Conservation (phyloP, 2,329 filamentous ascomycete genomes). For the Monilinia vaccinii-corymbosi region DNA sequence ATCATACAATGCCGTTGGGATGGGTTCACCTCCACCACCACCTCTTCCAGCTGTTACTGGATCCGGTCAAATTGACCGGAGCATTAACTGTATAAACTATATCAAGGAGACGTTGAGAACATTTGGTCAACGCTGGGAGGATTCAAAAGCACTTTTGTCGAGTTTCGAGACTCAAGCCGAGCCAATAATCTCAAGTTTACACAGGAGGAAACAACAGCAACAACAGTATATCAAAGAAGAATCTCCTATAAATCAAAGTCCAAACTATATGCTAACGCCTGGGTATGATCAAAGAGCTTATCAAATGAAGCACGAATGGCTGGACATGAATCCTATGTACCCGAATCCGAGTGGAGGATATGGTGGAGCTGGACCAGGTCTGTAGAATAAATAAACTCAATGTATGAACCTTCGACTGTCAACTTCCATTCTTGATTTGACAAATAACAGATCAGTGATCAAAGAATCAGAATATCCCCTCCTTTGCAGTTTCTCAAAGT, state of each 20-base stretch:
- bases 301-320: conserved; percentile 17
- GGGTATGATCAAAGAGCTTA: conserved; percentile 20
- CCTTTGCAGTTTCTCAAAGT: not conserved
- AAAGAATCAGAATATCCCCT: not conserved
- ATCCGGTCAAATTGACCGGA: conserved; percentile 45
- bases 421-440: not conserved
- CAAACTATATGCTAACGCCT: conserved; percentile 15
- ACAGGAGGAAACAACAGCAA: conserved; percentile 32
- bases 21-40: conserved; percentile 41
- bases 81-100: conserved; percentile 44
- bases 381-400: not conserved
- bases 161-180: conserved; percentile 39
- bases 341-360: conserved; percentile 12
- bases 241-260: conserved; percentile 18
- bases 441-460: not conserved
- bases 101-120: conserved; percentile 44
- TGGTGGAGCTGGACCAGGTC: conserved; percentile 10
- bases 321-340: conserved; percentile 15
- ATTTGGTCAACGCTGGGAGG: conserved; percentile 52
- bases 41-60: conserved; percentile 36
- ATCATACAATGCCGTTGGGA: conserved; percentile 22
- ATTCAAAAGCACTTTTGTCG: conserved; percentile 43
- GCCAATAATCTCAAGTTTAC: conserved; percentile 32
- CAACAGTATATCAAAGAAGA: conserved; percentile 14
- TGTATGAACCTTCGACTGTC: not conserved